These are phyloP conservation scores for Pythium grandisporangium DNA, from an alignment of 352 stramenopile genomes.

Conservation along the genomic window DNA sequence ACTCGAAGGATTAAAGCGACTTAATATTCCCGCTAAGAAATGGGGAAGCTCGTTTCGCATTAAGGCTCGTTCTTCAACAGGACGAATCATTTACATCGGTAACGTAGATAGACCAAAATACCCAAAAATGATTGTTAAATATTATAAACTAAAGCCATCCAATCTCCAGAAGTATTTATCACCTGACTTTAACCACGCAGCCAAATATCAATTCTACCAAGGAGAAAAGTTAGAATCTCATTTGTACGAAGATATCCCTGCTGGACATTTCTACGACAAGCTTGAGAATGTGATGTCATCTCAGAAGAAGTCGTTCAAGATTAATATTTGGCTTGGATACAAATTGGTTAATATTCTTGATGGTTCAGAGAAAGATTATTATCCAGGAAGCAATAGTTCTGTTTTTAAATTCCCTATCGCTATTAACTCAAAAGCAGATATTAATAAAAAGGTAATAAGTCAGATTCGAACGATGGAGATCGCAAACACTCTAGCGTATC, in stretches of 20 bases:
- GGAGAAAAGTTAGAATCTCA: background rate
- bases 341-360: background rate
- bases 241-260: background rate
- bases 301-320: conserved; percentile 4
- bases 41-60: background rate
- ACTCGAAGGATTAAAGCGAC: background rate
- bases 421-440: conserved; percentile 11
- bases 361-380: conserved; percentile 1
- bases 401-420: conserved; percentile 5
- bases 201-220: background rate
- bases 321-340: conserved; percentile 9
- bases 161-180: background rate
- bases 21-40: conserved; percentile 1
- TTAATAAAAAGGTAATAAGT: conserved; percentile 9
- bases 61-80: background rate
- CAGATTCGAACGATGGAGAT: conserved; percentile 4
- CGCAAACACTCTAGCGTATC: conserved; percentile 4
- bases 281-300: background rate
- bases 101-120: background rate
- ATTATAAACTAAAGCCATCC: background rate
- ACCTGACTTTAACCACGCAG: background rate
- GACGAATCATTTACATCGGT: background rate
- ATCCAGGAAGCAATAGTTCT: conserved; percentile 3
- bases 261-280: background rate
- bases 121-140: background rate